Percentiles rank a stretch among this genome's conserved stretches.
phyloP scores from a whole-genome alignment of 1,139 yeast species.

The Pichia sp. region DNA sequence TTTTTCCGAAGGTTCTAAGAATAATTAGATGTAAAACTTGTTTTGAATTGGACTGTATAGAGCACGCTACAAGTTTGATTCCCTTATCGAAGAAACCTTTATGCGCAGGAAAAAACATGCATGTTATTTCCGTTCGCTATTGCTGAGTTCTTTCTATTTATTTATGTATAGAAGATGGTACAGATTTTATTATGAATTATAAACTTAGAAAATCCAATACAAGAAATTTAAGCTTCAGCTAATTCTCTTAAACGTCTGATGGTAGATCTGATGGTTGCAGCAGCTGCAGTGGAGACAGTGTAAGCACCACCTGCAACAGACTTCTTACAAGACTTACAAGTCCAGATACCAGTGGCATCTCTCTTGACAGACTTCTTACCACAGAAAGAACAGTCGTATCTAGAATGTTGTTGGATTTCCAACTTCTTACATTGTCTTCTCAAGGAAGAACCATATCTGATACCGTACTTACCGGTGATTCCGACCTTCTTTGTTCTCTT shows the following conservation, averaged over 20 bases:
- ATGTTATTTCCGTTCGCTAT: neutral
- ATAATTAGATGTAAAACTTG: no score
- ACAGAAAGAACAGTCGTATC: slow-evolving; percentile 99
- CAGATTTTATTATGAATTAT: slow-evolving; percentile 5
- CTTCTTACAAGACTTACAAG: slow-evolving; percentile 90
- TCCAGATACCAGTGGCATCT: slow-evolving; percentile 99
- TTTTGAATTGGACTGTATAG: no score
- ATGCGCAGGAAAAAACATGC: no score
- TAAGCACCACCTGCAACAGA: slow-evolving; percentile 99
- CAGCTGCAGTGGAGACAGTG: slow-evolving; percentile 98
- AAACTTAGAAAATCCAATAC: slow-evolving; percentile 10
- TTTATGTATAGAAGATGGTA: slow-evolving; percentile 9
- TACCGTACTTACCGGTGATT: slow-evolving; percentile 99
- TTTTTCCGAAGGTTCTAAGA: no score
- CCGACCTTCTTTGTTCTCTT: slow-evolving; percentile 99
- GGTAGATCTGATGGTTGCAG: slow-evolving; percentile 99
- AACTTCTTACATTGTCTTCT: slow-evolving; percentile 99
- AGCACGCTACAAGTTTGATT: no score
- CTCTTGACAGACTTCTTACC: slow-evolving; percentile 98
- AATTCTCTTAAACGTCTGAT: slow-evolving; percentile 99
- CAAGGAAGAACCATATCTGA: slow-evolving; percentile 99
- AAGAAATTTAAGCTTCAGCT: slow-evolving; percentile 84
- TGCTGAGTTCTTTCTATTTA: slow-evolving; percentile 9
- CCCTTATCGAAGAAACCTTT: no score
- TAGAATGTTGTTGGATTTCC: slow-evolving; percentile 98